Base-by-base conservation (phyloP, 352 stramenopile species). In the Proteromonas lacertae region DNA sequence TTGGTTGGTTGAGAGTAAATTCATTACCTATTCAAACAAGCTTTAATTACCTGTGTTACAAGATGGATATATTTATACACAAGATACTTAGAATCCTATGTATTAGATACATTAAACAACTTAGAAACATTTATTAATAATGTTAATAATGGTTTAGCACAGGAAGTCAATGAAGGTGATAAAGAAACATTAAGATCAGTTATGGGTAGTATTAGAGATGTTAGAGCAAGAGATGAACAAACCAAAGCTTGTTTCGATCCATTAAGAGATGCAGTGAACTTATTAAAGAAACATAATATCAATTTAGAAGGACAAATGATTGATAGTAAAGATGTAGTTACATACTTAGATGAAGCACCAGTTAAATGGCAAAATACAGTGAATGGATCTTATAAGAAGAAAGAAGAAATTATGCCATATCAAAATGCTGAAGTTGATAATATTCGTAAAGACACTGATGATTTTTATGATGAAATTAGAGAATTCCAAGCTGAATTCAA, bases 1-100 rank as follows among this genome's bases (percentile, higher is more conserved):
- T 94, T 42, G 82, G 78, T 4, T 96, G 80, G 80, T 50, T 94
- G n/a, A 69, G 80, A 29, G 67, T 94, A 2, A 89, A 96, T 45
- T 82, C 79, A 1, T 76, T 80, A 38, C 81, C 81, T 0, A 88
- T 90, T 45, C 93, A 96, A 48, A 73, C 79, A 14, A 70, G 66
- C 76, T 29, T 55, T 96, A 12, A 68, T 90, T 40, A 71, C 86
- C 38, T 96, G 92, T 47, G 81, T 93, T 52, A 60, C 62, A 37
- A 78, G 93, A 43, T 61, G 95, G 16, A 74, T 73, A 44, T 66
- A 66, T 16, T 96, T 95, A 46, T 62, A 77, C 4, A 55, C 62
- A 28, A 78, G 91, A 32, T 77, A 94, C 40, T 59, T 77, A 17
- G 71, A 90, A 35, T 90, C 94, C 40, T 66, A 70, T 12, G 53